Percentiles rank a stretch among this genome's conserved stretches.
phyloP scores from a whole-genome alignment of 805 yeast species.

The Candida fluviatilis region DNA sequence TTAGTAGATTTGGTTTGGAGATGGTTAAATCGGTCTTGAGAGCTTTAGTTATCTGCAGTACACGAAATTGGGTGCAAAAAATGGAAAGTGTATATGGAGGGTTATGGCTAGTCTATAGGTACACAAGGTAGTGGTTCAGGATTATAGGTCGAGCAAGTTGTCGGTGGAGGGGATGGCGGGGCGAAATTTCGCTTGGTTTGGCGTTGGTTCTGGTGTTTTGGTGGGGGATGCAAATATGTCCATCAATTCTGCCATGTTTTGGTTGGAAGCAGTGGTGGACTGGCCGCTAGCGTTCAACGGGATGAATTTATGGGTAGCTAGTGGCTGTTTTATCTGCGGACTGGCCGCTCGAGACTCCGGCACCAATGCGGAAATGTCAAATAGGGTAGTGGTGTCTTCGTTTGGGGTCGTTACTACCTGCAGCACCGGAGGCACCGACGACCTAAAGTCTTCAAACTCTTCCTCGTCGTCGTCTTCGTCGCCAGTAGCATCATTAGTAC shows the following conservation, averaged over 20 bases:
- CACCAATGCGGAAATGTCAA: not conserved
- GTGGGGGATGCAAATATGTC: constrained; percentile 3
- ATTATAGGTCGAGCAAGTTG: constrained; percentile 1
- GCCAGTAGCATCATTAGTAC: constrained; percentile 1
- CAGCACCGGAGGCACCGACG: constrained; percentile 10
- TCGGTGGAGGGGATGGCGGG: not conserved
- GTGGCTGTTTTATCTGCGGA: not conserved
- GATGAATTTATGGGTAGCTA: constrained; percentile 6
- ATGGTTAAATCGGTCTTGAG: too few relatives aligned
- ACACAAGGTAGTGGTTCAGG: not conserved
- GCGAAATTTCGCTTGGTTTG: not conserved
- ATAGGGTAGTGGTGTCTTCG: not conserved
- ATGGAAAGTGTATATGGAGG: too few relatives aligned
- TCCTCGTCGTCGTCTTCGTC: constrained; percentile 11
- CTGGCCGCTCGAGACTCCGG: not conserved
- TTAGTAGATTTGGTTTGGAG: too few relatives aligned
- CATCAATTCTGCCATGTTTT: constrained; percentile 4
- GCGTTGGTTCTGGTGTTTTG: too few relatives aligned
- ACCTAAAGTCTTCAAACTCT: constrained; percentile 20
- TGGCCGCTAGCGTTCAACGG: constrained; percentile 2
- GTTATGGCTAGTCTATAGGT: too few relatives aligned
- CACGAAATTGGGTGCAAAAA: too few relatives aligned
- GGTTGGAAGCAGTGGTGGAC: not conserved
- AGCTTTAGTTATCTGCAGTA: too few relatives aligned
- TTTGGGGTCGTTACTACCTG: too few relatives aligned